These are phyloP conservation scores for Adansonia grandidieri DNA, from an alignment of 441 rosid genomes.

Conservation along the genomic window DNA sequence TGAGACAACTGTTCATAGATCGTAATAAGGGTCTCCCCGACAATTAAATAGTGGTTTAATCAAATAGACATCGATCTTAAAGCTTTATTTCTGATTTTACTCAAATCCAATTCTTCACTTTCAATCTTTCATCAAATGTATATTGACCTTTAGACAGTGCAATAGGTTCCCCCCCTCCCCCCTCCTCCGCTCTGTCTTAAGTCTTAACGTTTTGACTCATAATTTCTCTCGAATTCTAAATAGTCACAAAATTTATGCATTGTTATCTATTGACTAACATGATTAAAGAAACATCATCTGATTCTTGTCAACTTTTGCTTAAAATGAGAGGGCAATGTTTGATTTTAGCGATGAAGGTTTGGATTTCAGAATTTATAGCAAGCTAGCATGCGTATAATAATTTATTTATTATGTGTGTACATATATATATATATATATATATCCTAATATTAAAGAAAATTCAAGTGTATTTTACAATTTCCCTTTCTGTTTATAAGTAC, in stretches of 20 bases:
- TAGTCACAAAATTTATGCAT: not conserved
- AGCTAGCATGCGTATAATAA: constrained; percentile 19
- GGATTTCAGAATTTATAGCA: not conserved
- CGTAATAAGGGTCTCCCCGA: not conserved
- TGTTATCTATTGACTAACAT: constrained; percentile 9
- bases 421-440: not conserved
- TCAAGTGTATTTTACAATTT: no score
- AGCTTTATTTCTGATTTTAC: not conserved
- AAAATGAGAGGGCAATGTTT: constrained; percentile 16
- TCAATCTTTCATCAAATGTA: constrained; percentile 34
- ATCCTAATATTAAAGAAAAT: no score
- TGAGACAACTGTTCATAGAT: not conserved
- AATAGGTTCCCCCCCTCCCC: constrained; percentile 22
- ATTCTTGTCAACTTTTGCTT: constrained; percentile 21
- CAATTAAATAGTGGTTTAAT: constrained; percentile 24
- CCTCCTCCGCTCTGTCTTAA: not conserved
- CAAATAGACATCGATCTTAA: constrained; percentile 1
- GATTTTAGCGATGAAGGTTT: not conserved
- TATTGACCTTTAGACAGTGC: not conserved
- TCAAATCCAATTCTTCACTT: constrained; percentile 17
- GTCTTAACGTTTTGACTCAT: constrained; percentile 17
- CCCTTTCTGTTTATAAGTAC: not conserved
- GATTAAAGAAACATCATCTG: constrained; percentile 14
- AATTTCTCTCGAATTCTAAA: not conserved
- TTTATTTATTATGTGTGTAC: not conserved